Evolutionary conservation across 805 yeast species (phyloP).

Genomic region (Saccharomycopsis sp.): DNA sequence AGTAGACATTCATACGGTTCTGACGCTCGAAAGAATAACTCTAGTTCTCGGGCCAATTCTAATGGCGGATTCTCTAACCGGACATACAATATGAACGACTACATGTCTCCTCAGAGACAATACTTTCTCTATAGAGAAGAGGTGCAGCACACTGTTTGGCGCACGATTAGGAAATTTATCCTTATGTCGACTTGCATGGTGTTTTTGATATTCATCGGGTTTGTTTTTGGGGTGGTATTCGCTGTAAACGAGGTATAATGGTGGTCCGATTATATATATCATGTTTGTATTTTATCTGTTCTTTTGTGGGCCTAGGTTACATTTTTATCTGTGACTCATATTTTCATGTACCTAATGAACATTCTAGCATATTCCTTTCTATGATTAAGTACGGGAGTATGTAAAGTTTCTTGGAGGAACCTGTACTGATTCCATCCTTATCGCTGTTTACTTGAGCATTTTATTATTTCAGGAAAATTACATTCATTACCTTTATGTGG

Average conservation of each 20-base stretch:
- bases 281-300: too few species aligned
- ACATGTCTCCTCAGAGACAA: constrained; percentile 1
- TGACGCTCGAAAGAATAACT: neutral
- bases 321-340: too few species aligned
- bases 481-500: too few species aligned
- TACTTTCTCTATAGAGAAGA: neutral
- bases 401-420: too few species aligned
- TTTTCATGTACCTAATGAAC: neutral
- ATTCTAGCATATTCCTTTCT: neutral
- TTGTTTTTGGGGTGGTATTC: neutral
- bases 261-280: too few species aligned
- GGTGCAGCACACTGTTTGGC: neutral
- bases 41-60: neutral
- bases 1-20: neutral
- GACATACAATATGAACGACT: neutral
- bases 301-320: too few species aligned
- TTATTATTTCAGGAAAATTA: too few species aligned
- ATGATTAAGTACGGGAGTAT: too few species aligned
- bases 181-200: neutral
- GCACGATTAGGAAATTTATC: neutral
- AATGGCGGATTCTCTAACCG: neutral
- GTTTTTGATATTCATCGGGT: neutral
- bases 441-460: too few species aligned
- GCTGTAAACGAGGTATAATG: neutral
- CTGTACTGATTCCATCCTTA: too few species aligned